phyloP scores from a whole-genome alignment of 805 yeast species.

The Wickerhamiella sergipiensis region DNA sequence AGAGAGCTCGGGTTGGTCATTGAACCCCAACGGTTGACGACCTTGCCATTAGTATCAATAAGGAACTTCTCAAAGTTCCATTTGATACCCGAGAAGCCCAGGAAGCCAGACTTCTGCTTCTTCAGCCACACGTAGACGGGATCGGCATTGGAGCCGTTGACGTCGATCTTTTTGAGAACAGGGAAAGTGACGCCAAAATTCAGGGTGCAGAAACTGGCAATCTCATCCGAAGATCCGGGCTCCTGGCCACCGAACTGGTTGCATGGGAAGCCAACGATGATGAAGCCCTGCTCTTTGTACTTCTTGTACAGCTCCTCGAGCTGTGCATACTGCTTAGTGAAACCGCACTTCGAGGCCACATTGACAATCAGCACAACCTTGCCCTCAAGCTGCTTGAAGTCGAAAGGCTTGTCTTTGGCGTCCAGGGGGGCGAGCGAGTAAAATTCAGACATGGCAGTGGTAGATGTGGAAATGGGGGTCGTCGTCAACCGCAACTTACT shows the following conservation, averaged over 20 bases:
- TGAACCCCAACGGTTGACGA: conserved; percentile 49
- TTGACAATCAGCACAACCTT: conserved; percentile 75
- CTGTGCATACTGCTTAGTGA: conserved; percentile 64
- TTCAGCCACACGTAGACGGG: conserved; percentile 74
- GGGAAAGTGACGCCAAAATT: conserved; percentile 92
- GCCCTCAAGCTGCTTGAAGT: conserved; percentile 51
- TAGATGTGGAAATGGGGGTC: background rate
- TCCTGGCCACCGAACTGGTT: conserved; percentile 81
- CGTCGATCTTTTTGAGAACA: conserved; percentile 71
- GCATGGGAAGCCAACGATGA: conserved; percentile 76
- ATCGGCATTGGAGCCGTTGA: conserved; percentile 71
- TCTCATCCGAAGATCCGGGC: conserved; percentile 54
- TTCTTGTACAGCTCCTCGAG: conserved; percentile 55
- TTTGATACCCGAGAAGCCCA: conserved; percentile 60
- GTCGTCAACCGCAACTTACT: background rate
- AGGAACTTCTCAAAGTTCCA: conserved; percentile 77
- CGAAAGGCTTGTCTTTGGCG: conserved; percentile 42
- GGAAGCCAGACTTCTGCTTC: conserved; percentile 38
- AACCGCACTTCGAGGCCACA: conserved; percentile 76
- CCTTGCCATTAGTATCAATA: conserved; percentile 42
- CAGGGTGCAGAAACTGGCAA: conserved; percentile 54
- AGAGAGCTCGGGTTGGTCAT: conserved; percentile 52
- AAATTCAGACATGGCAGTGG: conserved; percentile 36
- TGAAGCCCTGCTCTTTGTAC: conserved; percentile 50
- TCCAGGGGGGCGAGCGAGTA: conserved; percentile 58